Evolutionary conservation across 2,329 filamentous ascomycete genomes (phyloP), one percentile per base, ranked within the genome.

Genomic region (Colletotrichum liaoningense): DNA sequence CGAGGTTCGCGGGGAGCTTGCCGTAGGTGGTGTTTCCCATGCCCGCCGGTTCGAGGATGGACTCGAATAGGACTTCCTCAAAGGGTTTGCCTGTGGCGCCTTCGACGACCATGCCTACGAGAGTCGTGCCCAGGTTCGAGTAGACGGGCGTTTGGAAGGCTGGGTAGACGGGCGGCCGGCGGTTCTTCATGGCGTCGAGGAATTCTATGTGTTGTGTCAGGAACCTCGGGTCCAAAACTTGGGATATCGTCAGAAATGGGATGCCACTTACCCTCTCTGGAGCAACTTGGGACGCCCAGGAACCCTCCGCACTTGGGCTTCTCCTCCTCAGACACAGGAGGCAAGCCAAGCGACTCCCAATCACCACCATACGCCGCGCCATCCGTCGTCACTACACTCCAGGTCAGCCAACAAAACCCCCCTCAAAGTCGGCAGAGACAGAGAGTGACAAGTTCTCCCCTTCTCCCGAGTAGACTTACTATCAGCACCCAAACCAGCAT

Each of bases 91-190:
- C 83, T 0, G 84, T 85, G 0, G 85, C 81, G 6, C 81, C 81
- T 72, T 88, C 85, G 0, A 89, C 79, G 0, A 85, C 84, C 1
- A 85, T 78, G 2, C 85, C 86, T 1, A 89, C 81, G 2, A 88
- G 70, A 1, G 83, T 78, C 24, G 86, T 86, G 1, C 81, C 86
- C 3, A 84, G 79, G 74, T 89, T 88, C 33, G 87, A 86, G 77
- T 90, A 90, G 3, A 83, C 79, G 0, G 88, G 86, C 3, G 80
- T 84, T 0, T 83, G 81, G 74, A 84, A 86, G 0, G 87, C 83
- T 0, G 79, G 76, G 63, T 85, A 87, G 1, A 83, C 79, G 0
- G 87, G 86, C 6, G 81, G 65, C 3, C 75, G 78, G 5, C 78
- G 78, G 60, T 76, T 75, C 24, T 75, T 77, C 19, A 81, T 79